Percentiles rank a stretch among this genome's conserved stretches.
Evolutionary conservation across 2,329 filamentous ascomycete species (phyloP).

Genomic region (Diaporthe citriasiana): DNA sequence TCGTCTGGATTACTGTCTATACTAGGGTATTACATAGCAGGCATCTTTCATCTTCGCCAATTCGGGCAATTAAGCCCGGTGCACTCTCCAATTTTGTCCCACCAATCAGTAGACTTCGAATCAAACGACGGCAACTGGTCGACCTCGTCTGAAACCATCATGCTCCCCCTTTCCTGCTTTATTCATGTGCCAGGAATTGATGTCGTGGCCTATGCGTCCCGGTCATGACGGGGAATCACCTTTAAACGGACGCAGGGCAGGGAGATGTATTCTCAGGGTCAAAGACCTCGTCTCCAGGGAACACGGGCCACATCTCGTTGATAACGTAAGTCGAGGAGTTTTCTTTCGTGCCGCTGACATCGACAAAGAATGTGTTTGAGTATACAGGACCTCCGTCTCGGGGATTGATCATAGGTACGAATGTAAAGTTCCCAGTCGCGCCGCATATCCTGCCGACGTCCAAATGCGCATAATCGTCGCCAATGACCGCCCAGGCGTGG

Average conservation of each 20-base stretch:
- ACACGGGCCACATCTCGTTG: conserved; percentile 21
- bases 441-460: conserved; percentile 2
- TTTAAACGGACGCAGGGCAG: background rate
- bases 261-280: conserved; percentile 5
- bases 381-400: background rate
- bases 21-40: too few relatives aligned
- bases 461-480: background rate
- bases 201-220: background rate
- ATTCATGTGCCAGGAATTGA: background rate
- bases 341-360: background rate
- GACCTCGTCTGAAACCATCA: background rate
- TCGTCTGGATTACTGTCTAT: too few relatives aligned
- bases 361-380: background rate
- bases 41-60: background rate
- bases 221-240: background rate
- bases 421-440: conserved; percentile 18
- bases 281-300: background rate
- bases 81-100: background rate
- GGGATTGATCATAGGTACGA: background rate
- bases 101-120: background rate
- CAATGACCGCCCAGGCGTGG: background rate
- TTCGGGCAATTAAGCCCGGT: background rate
- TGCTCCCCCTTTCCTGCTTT: background rate
- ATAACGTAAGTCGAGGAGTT: background rate
- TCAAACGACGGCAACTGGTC: too few relatives aligned